These are phyloP conservation scores for Pulveroboletus sp. DNA, from an alignment of 768 basidiomycete genomes.

Conservation along the genomic window DNA sequence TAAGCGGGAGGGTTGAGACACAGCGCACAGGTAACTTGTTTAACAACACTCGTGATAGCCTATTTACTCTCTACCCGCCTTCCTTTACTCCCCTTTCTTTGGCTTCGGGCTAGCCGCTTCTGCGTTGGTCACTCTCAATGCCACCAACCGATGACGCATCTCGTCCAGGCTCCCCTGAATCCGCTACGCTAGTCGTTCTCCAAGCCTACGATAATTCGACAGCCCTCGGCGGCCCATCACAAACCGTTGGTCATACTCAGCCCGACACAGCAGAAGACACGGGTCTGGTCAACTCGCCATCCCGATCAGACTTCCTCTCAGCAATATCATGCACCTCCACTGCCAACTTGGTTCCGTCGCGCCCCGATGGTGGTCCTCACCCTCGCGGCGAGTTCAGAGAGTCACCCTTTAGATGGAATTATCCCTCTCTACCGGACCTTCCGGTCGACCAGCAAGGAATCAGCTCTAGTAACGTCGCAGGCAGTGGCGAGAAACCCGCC, in stretches of 20 bases:
- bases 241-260: neutral
- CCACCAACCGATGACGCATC: constrained; percentile 3
- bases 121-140: constrained; percentile 10
- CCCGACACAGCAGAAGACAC: constrained; percentile 1
- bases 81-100: constrained; percentile 2
- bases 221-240: neutral
- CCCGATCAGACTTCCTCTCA: constrained; percentile 22
- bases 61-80: constrained; percentile 18
- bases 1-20: constrained; percentile 13
- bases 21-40: neutral
- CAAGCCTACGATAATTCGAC: constrained; percentile 20
- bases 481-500: constrained; percentile 3
- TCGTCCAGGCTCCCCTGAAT: constrained; percentile 22
- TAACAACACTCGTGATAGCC: constrained; percentile 1
- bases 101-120: neutral
- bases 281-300: constrained; percentile 11
- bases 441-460: constrained; percentile 10
- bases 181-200: constrained; percentile 27
- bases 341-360: constrained; percentile 21
- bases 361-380: constrained; percentile 1
- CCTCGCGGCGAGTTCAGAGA: constrained; percentile 21
- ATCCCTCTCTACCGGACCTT: constrained; percentile 19
- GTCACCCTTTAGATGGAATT: constrained; percentile 31
- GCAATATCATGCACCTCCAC: constrained; percentile 21
- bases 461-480: neutral